Evolutionary conservation across 202 grass and related monocot species (phyloP).

Genomic region (Carex sylvatica): DNA sequence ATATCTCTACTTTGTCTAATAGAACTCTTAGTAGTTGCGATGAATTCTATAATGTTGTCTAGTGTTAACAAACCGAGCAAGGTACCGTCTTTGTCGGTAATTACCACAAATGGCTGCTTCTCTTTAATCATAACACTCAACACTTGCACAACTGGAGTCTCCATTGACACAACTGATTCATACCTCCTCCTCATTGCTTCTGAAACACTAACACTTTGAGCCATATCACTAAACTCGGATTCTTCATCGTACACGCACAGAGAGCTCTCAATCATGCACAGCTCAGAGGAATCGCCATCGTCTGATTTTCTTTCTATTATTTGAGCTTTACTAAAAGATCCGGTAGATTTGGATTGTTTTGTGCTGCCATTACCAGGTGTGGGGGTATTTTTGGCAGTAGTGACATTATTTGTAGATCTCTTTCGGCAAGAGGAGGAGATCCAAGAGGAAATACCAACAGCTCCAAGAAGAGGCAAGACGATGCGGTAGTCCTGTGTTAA

Average conservation of each 20-base stretch:
- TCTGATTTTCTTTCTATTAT: neutral
- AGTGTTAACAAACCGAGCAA: slow-evolving; percentile 57
- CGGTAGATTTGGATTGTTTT: neutral
- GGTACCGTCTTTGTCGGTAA: slow-evolving; percentile 34
- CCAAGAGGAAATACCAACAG: slow-evolving; percentile 95
- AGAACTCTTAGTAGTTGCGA: neutral
- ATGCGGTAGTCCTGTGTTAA: slow-evolving; percentile 94
- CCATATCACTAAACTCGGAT: slow-evolving; percentile 26
- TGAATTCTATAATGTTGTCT: slow-evolving; percentile 61
- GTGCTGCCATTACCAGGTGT: neutral
- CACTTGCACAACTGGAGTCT: slow-evolving; percentile 47
- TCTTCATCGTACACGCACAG: slow-evolving; percentile 59
- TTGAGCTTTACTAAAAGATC: neutral
- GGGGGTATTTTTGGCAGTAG: slow-evolving; percentile 1
- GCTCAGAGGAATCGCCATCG: slow-evolving; percentile 31
- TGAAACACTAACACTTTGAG: slow-evolving; percentile 51
- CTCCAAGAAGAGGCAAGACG: slow-evolving; percentile 91
- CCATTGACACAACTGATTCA: slow-evolving; percentile 45
- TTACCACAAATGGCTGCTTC: slow-evolving; percentile 63
- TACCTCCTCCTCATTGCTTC: slow-evolving; percentile 77
- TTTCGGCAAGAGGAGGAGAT: slow-evolving; percentile 57
- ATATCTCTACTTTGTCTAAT: slow-evolving; percentile 29
- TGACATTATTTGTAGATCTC: slow-evolving; percentile 17
- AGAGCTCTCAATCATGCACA: slow-evolving; percentile 74
- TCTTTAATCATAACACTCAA: slow-evolving; percentile 67